These are phyloP conservation scores for Coemansia sp. DNA, from an alignment of 192 early-diverging fungal species.

Conservation along the genomic window DNA sequence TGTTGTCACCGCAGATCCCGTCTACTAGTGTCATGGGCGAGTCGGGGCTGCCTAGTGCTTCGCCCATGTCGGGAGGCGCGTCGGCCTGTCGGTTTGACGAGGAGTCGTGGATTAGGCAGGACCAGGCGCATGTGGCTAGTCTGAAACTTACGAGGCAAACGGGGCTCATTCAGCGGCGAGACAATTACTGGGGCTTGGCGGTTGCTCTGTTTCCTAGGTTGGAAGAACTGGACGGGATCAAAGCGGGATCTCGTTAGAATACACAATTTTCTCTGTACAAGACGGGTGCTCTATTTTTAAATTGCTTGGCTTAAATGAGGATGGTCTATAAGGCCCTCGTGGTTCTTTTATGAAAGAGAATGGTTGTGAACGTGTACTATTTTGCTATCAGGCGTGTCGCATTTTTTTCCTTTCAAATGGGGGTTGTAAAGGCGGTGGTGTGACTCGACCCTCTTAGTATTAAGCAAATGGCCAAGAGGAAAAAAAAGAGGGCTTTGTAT, in stretches of 20 bases:
- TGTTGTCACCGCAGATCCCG: conserved; percentile 36
- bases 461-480: neutral
- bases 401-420: neutral
- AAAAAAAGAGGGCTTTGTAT: neutral
- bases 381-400: neutral
- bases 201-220: conserved; percentile 31
- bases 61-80: conserved; percentile 8
- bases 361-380: neutral
- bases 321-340: neutral
- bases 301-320: neutral
- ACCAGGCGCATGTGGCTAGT: conserved; percentile 22
- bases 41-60: neutral
- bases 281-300: neutral
- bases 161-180: conserved; percentile 24
- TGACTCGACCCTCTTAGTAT: neutral
- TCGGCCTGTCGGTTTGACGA: conserved; percentile 32
- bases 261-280: neutral
- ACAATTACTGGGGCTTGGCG: conserved; percentile 31
- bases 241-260: conserved; percentile 23
- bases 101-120: conserved; percentile 38
- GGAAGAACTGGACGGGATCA: conserved; percentile 47
- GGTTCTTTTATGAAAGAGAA: neutral
- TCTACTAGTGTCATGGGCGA: conserved; percentile 29
- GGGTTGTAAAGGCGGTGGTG: neutral
- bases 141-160: conserved; percentile 29